Conservation (phyloP, 768 basidiomycete genomes). For the Neoboletus brunneissimus region DNA sequence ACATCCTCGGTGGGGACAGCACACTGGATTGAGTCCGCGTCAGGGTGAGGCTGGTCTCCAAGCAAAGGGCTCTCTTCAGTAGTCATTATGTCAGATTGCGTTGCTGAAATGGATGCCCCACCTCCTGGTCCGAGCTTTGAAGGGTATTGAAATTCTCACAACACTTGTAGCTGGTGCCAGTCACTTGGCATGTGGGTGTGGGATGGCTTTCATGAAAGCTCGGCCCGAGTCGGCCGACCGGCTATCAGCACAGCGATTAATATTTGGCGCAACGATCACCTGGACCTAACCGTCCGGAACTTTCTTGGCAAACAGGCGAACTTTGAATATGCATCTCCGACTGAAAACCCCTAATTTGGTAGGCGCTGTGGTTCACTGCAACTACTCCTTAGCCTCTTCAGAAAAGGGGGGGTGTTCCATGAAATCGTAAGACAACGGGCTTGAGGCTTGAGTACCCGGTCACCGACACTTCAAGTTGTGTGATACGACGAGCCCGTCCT, state of each 20-base stretch:
- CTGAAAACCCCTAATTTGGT: too few relatives aligned
- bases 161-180: too few relatives aligned
- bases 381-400: too few relatives aligned
- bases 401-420: too few relatives aligned
- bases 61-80: conserved; percentile 32
- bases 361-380: too few relatives aligned
- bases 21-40: background rate
- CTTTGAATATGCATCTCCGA: too few relatives aligned
- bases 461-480: too few relatives aligned
- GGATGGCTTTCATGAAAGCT: background rate
- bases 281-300: too few relatives aligned
- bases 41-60: conserved; percentile 1
- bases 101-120: background rate
- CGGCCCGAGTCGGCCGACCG: background rate
- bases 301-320: too few relatives aligned
- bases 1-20: conserved; percentile 31
- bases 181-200: background rate
- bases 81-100: conserved; percentile 12
- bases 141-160: background rate
- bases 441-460: too few relatives aligned
- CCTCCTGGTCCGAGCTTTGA: background rate
- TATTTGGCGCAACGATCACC: background rate
- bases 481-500: too few relatives aligned
- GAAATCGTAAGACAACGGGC: too few relatives aligned
- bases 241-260: background rate